Percentiles rank a stretch among this genome's conserved stretches.
These are phyloP conservation scores for Pichia membranifaciens DNA, from an alignment of 805 yeast genomes.

Conservation along the genomic window DNA sequence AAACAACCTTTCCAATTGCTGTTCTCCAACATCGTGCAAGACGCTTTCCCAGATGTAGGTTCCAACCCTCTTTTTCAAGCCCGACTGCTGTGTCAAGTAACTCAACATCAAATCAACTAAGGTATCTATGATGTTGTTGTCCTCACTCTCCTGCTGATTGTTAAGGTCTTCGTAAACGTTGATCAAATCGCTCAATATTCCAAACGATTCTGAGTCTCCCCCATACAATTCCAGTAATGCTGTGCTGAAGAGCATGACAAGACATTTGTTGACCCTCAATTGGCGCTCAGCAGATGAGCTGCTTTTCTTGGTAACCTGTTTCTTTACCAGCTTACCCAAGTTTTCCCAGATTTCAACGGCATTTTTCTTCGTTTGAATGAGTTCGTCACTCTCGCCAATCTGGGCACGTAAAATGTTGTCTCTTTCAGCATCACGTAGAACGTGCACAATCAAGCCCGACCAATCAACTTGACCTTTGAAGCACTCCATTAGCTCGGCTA, in stretches of 20 bases:
- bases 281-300: constrained; percentile 14
- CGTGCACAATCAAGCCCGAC: constrained; percentile 14
- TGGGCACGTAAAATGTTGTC: constrained; percentile 1
- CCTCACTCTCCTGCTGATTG: background rate
- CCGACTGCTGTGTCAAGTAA: constrained; percentile 50
- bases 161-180: constrained; percentile 46
- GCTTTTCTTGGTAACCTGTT: constrained; percentile 22
- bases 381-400: constrained; percentile 34
- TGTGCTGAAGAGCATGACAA: constrained; percentile 74
- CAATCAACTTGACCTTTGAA: constrained; percentile 13
- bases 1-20: constrained; percentile 43
- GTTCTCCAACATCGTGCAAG: constrained; percentile 35
- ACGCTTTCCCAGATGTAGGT: constrained; percentile 45
- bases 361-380: constrained; percentile 45
- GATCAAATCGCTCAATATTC: constrained; percentile 67
- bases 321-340: constrained; percentile 28
- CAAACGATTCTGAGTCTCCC: constrained; percentile 72
- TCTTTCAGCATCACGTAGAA: constrained; percentile 39
- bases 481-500: constrained; percentile 35
- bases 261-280: constrained; percentile 35
- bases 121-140: constrained; percentile 17
- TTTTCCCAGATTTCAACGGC: constrained; percentile 5
- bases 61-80: constrained; percentile 52
- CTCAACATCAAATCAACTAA: constrained; percentile 49
- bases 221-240: constrained; percentile 69